Evolutionary conservation across 2,329 filamentous ascomycete species (phyloP), one percentile per base, ranked within the genome.

Genomic region (Drechslerella coelobrocha): DNA sequence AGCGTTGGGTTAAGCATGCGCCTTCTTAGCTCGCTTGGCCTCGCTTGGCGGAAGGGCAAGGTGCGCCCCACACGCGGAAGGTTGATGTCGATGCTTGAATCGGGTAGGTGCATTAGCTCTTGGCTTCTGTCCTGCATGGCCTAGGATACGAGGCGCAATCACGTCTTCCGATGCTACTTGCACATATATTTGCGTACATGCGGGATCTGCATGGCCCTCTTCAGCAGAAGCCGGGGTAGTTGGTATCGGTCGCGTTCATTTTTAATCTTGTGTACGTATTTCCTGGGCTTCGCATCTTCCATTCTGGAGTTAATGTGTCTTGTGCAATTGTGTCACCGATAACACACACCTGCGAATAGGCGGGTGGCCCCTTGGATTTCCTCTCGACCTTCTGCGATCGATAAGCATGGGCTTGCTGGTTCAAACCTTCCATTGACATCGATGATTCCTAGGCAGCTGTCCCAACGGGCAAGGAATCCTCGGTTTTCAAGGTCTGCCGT

Each of bases 381-480:
- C 12, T 12, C 12, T 6, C 29, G 29, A 31, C 29, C 29, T 31
- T 6, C 29, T 31, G 29, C 29, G 29, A 12, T 12, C 29, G 29
- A 31, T 71, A 60, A 71, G 39, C 39, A 50, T 71, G 62, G 59
- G 59, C 66, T 26, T 10, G 26, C 43, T 51, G 26, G 56, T 63
- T 29, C 4, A 45, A 71, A 71, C 56, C 66, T 71, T 63, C 59
- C 66, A 37, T 63, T 63, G 63, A 55, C 47, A 63, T 71, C 59
- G 45, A 63, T 53, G 66, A 54, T 59, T 48, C 41, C 59, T 71
- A 71, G 66, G 66, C 66, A 71, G 59, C 66, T 71, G 59, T 31
- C 48, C 47, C 10, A 51, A 9, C 5, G 41, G n/a, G 14, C 41
- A 24, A 27, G 27, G 52, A n/a, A 54, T 26, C 59, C 62, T 41